Evolutionary conservation across 2,329 filamentous ascomycete genomes (phyloP), one percentile per base, ranked within the genome.

Genomic region (Xylaria sp.): DNA sequence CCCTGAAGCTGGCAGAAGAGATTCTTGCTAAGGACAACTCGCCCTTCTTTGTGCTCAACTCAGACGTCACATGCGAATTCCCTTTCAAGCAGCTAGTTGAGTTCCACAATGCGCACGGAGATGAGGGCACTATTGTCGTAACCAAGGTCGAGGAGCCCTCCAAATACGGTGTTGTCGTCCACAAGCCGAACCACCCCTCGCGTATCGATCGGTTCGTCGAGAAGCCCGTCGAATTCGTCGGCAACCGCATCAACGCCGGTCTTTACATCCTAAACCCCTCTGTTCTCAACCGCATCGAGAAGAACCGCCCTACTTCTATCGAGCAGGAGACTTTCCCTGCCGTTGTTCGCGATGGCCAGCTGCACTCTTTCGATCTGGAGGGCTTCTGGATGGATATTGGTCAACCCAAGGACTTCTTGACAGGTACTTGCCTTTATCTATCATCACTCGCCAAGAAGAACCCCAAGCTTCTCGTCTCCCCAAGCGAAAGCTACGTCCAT

Each of bases 371-470:
- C 80, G 95, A 98, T 80, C 89, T 98, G 36, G 94, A 97, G 74
- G 94, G 95, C 75, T 98, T 97, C 89, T 98, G 95, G 95, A 98
- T 98, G 95, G 95, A 98, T 76, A 93, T 99, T 73, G 95, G 95
- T 77, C 95, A 99, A 84, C 95, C 95, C 76, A 99, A 98, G 86
- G 95, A 99, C 80, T 99, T 98, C 88, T 86, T 99, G 65, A 93
- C 92, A 26, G 95, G 95, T 71, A 98, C 96, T 70, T 98, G 95
- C 84, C 88, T 99, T 71, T 98, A 97, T 85, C 92, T 99, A 61
- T 94, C 93, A 56, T 97, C 93, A 3, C 88, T 98, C 69, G 88
- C 94, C 67, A 97, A 97, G 89, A 94, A 92, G 84, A 89, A 90
- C 79, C 93, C 93, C 79, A 94, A 97, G 84, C 87, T 92, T 69